Evolutionary conservation across 176 grass and related monocot species (phyloP), one percentile per base, ranked within the genome.

Genomic region (Carex scoparia): DNA sequence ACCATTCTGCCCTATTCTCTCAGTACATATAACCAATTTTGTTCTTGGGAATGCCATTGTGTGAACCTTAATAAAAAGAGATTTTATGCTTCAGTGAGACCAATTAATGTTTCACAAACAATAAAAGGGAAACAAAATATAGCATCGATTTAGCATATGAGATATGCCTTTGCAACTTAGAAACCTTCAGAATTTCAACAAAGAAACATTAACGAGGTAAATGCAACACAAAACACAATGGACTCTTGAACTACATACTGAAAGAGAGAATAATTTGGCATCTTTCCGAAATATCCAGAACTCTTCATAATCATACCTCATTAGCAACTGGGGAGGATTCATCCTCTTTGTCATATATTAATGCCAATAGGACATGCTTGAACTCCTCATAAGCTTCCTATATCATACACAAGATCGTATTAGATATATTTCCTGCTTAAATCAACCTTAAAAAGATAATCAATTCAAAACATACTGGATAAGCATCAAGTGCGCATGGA

Each of bases 331-430:
- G 96, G 55, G 96, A 99, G 31, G 81, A 94, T 89, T 91, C 86
- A 67, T 99, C 96, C 79, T 95, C 90, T 87, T 99, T 92, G 71
- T 92, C 87, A 88, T 88, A 99, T 86, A 99, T 91, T 66, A 99
- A 94, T 14, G 94, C 91, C 65, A 99, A 88, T 37, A 99, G 88
- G 63, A 95, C 90, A 92, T 99, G 96, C 86, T 99, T 99, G 86
- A 99, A 99, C 82, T 99, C 96, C 88, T 99, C 93, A 84, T 99
- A 99, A 90, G 96, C 96, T 95, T 99, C 96, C 96, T 99, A 91
- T 77, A 61, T 51, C 79, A 80, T 60, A 53, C 10, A 48, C 14
- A 73, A 18, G 69, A 55, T 76, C 16, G 58, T 79, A 15, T 37
- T 16, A 56, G 58, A 54, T 78, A 86, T 67, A 78, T 18, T 15